Evolutionary conservation across 371 early-diverging fungal genomes (phyloP).

Genomic region (Rhizopus stolonifer): DNA sequence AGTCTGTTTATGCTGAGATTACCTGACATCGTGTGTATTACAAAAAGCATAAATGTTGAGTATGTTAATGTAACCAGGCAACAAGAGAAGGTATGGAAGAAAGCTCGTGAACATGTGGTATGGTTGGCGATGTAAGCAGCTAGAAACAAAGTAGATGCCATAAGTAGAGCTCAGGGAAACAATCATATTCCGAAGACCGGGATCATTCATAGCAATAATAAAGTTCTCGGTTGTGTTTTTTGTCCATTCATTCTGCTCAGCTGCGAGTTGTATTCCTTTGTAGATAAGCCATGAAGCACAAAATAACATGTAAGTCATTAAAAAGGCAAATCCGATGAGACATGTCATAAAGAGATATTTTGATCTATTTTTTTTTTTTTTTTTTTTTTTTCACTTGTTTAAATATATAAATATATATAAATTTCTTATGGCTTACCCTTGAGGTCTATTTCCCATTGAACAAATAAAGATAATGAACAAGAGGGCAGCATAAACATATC

Average conservation of each 20-base stretch:
- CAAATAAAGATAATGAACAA: constrained; percentile 71
- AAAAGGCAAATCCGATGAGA: constrained; percentile 31
- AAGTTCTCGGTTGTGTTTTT: constrained; percentile 32
- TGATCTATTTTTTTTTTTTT: constrained; percentile 17
- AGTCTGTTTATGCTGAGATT: constrained; percentile 7
- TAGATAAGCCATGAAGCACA: constrained; percentile 50
- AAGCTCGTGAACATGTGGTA: constrained; percentile 72
- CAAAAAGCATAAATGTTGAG: constrained; percentile 73
- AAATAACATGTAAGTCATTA: constrained; percentile 52
- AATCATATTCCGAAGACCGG: constrained; percentile 59
- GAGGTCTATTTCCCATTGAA: constrained; percentile 84
- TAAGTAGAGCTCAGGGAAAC: constrained; percentile 63
- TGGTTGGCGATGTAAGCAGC: constrained; percentile 63
- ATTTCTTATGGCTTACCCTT: constrained; percentile 54
- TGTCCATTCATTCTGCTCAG: constrained; percentile 25
- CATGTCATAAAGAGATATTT: constrained; percentile 43
- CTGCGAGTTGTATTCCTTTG: constrained; percentile 44
- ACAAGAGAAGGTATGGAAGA: constrained; percentile 57
- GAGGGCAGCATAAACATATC: constrained; percentile 63
- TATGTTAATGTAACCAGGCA: constrained; percentile 66
- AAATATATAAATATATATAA: neutral
- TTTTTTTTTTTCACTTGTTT: no score
- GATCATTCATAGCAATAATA: constrained; percentile 27
- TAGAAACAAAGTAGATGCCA: constrained; percentile 63
- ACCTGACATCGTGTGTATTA: constrained; percentile 73